These are phyloP conservation scores for Coemansia sp. DNA, from an alignment of 192 early-diverging fungal genomes.

Conservation along the genomic window DNA sequence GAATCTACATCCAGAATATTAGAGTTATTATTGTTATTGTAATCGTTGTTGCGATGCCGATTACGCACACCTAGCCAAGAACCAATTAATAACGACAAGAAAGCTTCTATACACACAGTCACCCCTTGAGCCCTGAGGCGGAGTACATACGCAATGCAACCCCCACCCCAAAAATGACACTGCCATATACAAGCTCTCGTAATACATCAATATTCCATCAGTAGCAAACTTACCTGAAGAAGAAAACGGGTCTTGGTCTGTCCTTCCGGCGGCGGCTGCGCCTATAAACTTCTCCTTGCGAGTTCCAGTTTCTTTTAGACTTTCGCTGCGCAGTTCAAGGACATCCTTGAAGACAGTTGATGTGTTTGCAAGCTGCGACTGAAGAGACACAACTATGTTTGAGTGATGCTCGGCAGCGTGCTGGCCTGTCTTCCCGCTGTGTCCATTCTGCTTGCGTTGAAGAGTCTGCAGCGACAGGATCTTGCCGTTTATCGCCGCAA, in stretches of 20 bases:
- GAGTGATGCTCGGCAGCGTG: slow-evolving; percentile 89
- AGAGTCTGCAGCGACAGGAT: slow-evolving; percentile 79
- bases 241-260: slow-evolving; percentile 19
- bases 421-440: slow-evolving; percentile 59
- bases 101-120: neutral
- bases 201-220: neutral
- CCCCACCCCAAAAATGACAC: too few relatives aligned
- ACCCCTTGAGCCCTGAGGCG: too few relatives aligned
- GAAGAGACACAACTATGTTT: slow-evolving; percentile 89
- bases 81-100: slow-evolving; percentile 4
- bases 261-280: slow-evolving; percentile 20
- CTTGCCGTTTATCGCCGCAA: slow-evolving; percentile 90
- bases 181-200: neutral
- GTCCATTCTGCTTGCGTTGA: slow-evolving; percentile 57
- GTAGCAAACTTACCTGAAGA: slow-evolving; percentile 35
- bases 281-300: slow-evolving; percentile 89
- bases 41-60: slow-evolving; percentile 28
- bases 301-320: slow-evolving; percentile 90
- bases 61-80: slow-evolving; percentile 45
- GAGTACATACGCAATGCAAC: too few relatives aligned
- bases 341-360: slow-evolving; percentile 92
- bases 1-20: slow-evolving; percentile 48
- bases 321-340: slow-evolving; percentile 92
- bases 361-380: slow-evolving; percentile 88
- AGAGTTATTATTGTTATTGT: neutral